Evolutionary conservation across 2,329 filamentous ascomycete species (phyloP), one percentile per base, ranked within the genome.

Genomic region (Coniosporium tulheliwenetii): DNA sequence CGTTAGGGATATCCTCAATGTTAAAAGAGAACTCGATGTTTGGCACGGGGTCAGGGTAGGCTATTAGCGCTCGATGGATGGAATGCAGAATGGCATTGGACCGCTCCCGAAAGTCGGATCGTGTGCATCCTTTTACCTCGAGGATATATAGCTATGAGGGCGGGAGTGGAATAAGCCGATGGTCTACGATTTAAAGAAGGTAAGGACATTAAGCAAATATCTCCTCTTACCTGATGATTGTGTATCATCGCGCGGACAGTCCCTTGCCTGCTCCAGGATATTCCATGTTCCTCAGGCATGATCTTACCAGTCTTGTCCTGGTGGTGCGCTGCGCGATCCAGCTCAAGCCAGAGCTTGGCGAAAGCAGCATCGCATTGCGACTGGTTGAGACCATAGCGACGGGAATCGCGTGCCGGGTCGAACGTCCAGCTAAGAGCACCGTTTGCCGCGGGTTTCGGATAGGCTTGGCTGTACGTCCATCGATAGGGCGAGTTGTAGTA

Each of bases 21-120:
- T 65, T 65, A 47, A 76, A 60, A 36, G 67, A 59, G 50, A 77
- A 66, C 47, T 69, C 56, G 19, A 69, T 70, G 51, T 74, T 60
- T 4, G 71, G 70, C 2, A 71, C 47, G 0, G 58, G 58, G 5
- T 60, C 53, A 0, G 70, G 69, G 7, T 67, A 64, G 9, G 73
- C 69, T 29, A 67, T 48, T 10, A 75, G 51, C 5, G 71, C 70
- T 43, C 67, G 64, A 50, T 74, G 57, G 46, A 77, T 61, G 46
- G 71, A 67, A 50, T 71, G 64, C 1, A 76, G 62, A 8, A 66
- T 64, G n/a, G 71, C 68, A 10, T 54, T 50, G 5, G 49, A 48
- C 13, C 58, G 56, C 10, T 41, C 37, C 33, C 50, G 48, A n/a
- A 47, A 41, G 33, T 50, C 41, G 19, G 47, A 49, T n/a, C 47